A percentile compares a stretch with the other conserved stretches of the same genome.
Evolutionary conservation across 1,139 yeast species (phyloP).

Genomic region (Lodderomyces orthopsilosis): DNA sequence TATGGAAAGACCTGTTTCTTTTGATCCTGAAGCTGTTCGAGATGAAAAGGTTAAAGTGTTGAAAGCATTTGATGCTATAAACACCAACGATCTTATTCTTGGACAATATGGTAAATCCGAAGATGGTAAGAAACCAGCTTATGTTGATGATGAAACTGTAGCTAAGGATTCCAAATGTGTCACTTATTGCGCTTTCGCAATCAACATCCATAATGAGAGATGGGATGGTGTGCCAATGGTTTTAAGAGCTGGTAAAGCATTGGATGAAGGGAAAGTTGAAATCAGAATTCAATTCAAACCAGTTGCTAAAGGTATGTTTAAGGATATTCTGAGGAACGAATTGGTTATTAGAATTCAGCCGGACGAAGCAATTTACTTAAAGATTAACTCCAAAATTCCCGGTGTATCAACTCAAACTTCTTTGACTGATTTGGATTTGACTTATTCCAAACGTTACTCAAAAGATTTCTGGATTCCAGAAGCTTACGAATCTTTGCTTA

Average conservation of each 20-base stretch:
- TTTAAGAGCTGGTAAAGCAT: constrained; percentile 94
- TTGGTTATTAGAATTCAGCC: constrained; percentile 94
- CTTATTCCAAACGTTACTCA: constrained; percentile 75
- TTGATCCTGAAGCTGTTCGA: constrained; percentile 89
- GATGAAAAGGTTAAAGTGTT: constrained; percentile 94
- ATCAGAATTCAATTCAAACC: constrained; percentile 89
- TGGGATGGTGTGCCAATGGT: constrained; percentile 99
- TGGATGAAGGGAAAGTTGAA: constrained; percentile 90
- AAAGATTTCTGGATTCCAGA: constrained; percentile 93
- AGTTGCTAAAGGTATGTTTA: constrained; percentile 79
- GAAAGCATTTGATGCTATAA: constrained; percentile 73
- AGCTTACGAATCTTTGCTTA: constrained; percentile 92
- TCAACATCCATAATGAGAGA: constrained; percentile 83
- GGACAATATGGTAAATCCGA: constrained; percentile 87
- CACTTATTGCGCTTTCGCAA: constrained; percentile 84
- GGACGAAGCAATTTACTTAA: constrained; percentile 86
- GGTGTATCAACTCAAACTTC: constrained; percentile 82
- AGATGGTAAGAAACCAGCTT: constrained; percentile 88
- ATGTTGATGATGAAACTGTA: constrained; percentile 93
- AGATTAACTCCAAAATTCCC: constrained; percentile 89
- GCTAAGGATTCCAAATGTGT: constrained; percentile 77
- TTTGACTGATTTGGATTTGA: constrained; percentile 85
- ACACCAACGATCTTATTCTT: constrained; percentile 62
- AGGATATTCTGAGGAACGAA: constrained; percentile 84
- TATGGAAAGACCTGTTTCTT: constrained; percentile 92